Conservation (phyloP, 331 rosid species). For the Dryas integrifolia region DNA sequence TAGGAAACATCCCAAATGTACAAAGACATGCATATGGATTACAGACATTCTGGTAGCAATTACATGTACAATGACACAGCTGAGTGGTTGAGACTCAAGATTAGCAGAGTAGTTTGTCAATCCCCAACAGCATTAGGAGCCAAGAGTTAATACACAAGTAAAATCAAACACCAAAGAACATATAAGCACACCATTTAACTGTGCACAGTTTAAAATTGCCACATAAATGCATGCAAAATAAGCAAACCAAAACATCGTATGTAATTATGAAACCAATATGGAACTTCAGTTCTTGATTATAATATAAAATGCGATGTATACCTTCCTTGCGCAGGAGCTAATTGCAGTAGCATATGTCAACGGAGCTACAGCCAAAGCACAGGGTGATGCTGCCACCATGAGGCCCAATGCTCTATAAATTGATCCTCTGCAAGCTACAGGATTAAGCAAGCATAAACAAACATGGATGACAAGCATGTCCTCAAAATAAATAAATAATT, state of each 20-base stretch:
- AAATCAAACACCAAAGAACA: neutral
- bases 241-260: neutral
- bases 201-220: neutral
- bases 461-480: constrained; percentile 29
- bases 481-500: neutral
- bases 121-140: neutral
- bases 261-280: neutral
- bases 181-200: neutral
- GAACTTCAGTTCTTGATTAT: neutral
- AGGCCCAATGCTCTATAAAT: constrained; percentile 92
- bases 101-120: neutral
- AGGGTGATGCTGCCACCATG: constrained; percentile 99
- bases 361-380: constrained; percentile 98
- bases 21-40: neutral
- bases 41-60: neutral
- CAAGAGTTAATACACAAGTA: neutral
- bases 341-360: constrained; percentile 95
- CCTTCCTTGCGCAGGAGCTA: constrained; percentile 92
- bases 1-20: neutral
- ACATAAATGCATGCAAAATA: neutral
- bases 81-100: too few species aligned
- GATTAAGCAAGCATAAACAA: constrained; percentile 31
- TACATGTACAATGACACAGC: neutral
- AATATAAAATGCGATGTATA: constrained; percentile 25
- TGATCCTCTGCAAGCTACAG: constrained; percentile 93